Evolutionary conservation across 2,329 filamentous ascomycete species (phyloP), one percentile per base, ranked within the genome.

Genomic region (Penicillium capsulatum): DNA sequence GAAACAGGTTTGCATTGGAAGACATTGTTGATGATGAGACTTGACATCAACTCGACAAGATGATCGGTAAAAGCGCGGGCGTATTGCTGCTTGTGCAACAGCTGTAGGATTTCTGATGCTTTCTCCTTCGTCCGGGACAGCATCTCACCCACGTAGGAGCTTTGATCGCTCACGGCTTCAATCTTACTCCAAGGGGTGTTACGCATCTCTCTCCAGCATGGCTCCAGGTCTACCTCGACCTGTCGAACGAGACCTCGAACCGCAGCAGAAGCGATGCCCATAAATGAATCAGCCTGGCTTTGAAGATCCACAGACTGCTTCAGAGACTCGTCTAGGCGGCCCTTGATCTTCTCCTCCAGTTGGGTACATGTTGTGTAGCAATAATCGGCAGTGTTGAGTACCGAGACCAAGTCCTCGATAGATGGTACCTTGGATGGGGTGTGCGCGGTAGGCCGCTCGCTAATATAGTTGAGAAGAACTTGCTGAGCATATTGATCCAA

Each of bases 381-480:
- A 64, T 97, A 98, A 59, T 98, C 92, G 1, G 92, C 91, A 1
- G 92, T 97, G 61, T 98, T 98, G 33, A 98, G 73, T 1, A 97
- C 89, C 3, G 94, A 71, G 10, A 96, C 77, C 3, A 86, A 78
- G 47, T 95, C 85, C 55, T 95, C 82, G 2, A 92, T 48, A 5
- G 64, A 63, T 2, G 69, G 67, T n/a, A 63, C 53, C 36, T 62
- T 67, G 1, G 77, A 77, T 2, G 77, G 75, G 2, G 72, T 75
- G 42, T 73, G 70, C 47, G 75, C 55, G 58, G 75, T 64, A 51
- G 74, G 50, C 63, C 80, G 57, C 66, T 85, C 79, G 19, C 75
- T 76, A 13, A 84, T 71, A 45, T 85, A 83, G 48, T 83, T 77
- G 11, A 94, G 76, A 5, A 98, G 73, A 2, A 98, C 88, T 54